Evolutionary conservation across 2,329 filamentous ascomycete species (phyloP), one percentile per base, ranked within the genome.

Genomic region (Sarocladium strictum): DNA sequence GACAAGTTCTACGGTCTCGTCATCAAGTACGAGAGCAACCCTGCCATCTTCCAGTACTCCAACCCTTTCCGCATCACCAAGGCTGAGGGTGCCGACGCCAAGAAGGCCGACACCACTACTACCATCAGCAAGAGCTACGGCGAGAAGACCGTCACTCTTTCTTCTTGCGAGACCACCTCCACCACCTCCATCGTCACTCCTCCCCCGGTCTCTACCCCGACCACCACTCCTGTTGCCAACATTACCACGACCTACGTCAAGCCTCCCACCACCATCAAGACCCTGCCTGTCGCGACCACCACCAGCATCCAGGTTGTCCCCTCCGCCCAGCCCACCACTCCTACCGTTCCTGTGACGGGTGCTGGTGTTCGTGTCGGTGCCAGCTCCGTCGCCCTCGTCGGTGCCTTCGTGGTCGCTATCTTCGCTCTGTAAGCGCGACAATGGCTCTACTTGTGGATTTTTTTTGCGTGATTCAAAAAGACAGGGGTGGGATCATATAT

Each of bases 31-130:
- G 75, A 79, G 60, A 69, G 67, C 59, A 64, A 82, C 69, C 54
- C 70, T 21, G 58, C 51, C 11, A 68, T 76, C 64, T 82, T 80
- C 76, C 81, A 86, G 76, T 85, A 78, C 76, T 83, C 80, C 55
- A 77, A 77, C 72, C 80, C 80, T 61, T 86, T 86, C 74, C 62
- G 72, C 63, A 81, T 83, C 63, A 64, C 57, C 45, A 55, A 55
- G 38, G 53, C 38, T 24, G 53, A 56, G 54, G 60, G 58, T 55
- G 56, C 65, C 57, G 58, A 59, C 53, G 58, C n/a, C n/a, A n/a
- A n/a, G n/a, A n/a, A 57, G 57, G 53, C 60, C 58, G 58, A 69
- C 63, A 55, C 64, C 37, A 66, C 64, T 61, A 55, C 61, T 57
- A 64, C 65, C 58, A 47, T 62, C 45, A 69, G 62, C 58, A 62